phyloP scores from a whole-genome alignment of 2,329 filamentous ascomycete genomes.

The Leptographium procerum region DNA sequence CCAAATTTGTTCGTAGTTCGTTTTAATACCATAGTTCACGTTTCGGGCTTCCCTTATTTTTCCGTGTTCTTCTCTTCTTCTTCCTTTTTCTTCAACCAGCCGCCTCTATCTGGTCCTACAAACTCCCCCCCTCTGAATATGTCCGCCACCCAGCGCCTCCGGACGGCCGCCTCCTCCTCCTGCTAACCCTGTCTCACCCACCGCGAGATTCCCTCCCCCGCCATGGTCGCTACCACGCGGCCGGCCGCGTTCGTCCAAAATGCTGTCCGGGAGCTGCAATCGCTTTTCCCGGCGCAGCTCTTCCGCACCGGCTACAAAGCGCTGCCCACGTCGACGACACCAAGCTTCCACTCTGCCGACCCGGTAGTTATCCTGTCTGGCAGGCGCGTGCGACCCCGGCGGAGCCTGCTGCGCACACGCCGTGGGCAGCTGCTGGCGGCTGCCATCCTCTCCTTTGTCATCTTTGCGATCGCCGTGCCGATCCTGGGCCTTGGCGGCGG shows the following conservation, averaged over 20 bases:
- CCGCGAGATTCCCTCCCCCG: background rate
- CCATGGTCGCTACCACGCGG: background rate
- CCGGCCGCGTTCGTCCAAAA: background rate
- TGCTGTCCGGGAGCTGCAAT: background rate
- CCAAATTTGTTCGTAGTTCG: background rate
- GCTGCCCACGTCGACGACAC: background rate
- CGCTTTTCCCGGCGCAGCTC: background rate
- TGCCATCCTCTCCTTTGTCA: background rate
- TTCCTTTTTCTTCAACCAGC: background rate
- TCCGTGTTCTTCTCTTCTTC: background rate
- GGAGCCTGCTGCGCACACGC: background rate
- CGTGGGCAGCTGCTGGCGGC: background rate
- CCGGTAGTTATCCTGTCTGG: background rate
- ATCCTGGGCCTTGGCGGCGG: background rate
- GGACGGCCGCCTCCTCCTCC: background rate
- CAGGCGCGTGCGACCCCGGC: background rate
- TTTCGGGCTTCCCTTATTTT: background rate
- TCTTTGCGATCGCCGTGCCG: background rate
- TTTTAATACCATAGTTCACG: too few relatives aligned
- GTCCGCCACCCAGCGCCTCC: background rate
- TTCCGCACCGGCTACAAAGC: background rate
- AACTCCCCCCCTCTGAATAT: background rate
- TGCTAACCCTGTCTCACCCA: background rate
- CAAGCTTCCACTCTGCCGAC: background rate
- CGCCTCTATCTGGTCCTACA: background rate